Evolutionary conservation across 2,329 filamentous ascomycete species (phyloP).

Genomic region (Aspergillus spinulosporus): DNA sequence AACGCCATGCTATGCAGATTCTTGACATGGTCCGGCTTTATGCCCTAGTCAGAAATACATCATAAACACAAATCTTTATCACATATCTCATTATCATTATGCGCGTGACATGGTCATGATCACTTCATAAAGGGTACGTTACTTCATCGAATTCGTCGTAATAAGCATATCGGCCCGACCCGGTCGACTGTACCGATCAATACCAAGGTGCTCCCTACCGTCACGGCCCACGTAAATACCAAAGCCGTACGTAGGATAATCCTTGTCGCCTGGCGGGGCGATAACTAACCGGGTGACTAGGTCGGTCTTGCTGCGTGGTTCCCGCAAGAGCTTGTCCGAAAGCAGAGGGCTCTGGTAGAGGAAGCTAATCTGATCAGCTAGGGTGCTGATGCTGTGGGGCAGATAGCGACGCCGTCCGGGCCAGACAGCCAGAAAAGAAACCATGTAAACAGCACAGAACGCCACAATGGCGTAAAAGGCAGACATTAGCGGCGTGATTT

Average conservation of each 20-base stretch:
- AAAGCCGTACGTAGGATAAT: conserved; percentile 54
- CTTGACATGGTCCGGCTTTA: not conserved
- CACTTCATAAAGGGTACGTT: not conserved
- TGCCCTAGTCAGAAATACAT: not conserved
- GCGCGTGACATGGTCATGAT: not conserved
- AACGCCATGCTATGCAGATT: conserved; percentile 7
- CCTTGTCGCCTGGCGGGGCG: conserved; percentile 43
- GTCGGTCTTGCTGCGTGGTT: conserved; percentile 65
- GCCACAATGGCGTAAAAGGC: conserved; percentile 72
- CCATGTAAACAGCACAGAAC: conserved; percentile 68
- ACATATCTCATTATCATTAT: conserved; percentile 20
- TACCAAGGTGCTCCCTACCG: conserved; percentile 59
- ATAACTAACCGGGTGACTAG: conserved; percentile 68
- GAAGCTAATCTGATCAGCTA: conserved; percentile 77
- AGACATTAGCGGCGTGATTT: conserved; percentile 71
- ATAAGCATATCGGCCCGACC: conserved; percentile 47
- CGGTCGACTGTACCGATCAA: conserved; percentile 55
- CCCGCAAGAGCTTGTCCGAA: conserved; percentile 70
- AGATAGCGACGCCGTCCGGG: conserved; percentile 64
- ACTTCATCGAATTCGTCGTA: conserved; percentile 34
- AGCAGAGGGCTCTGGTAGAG: conserved; percentile 71
- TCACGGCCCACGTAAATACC: conserved; percentile 60
- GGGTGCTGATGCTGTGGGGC: conserved; percentile 69
- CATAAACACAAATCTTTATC: not conserved
- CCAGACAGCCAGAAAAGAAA: conserved; percentile 63